These are phyloP conservation scores for Trichoderma asperellum DNA, from an alignment of 2,329 filamentous ascomycete species.

Conservation along the genomic window DNA sequence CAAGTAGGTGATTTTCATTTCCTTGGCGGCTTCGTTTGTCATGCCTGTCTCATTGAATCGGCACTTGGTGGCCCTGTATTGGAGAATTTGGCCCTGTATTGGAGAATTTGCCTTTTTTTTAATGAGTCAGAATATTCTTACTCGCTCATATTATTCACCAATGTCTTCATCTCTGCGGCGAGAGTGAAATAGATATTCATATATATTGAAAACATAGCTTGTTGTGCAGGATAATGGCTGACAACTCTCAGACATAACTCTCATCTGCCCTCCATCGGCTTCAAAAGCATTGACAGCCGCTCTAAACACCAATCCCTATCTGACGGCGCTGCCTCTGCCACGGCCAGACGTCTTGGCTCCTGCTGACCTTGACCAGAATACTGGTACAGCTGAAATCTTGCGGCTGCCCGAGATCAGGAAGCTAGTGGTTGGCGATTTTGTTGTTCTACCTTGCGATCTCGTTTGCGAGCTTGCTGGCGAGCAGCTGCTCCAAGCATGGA, in stretches of 20 bases:
- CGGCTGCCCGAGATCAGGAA: constrained; percentile 79
- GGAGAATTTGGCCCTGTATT: neutral
- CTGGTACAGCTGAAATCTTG: constrained; percentile 86
- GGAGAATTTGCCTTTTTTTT: neutral
- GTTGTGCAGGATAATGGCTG: constrained; percentile 30
- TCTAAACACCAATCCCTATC: constrained; percentile 75
- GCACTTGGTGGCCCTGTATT: neutral
- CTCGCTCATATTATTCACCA: neutral
- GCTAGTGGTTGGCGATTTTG: constrained; percentile 82
- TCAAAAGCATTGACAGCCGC: constrained; percentile 69
- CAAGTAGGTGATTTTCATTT: constrained; percentile 55
- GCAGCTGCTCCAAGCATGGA: constrained; percentile 85
- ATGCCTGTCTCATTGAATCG: neutral
- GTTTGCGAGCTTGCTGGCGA: constrained; percentile 88
- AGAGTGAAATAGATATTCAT: neutral
- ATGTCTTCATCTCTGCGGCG: neutral
- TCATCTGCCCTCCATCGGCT: constrained; percentile 68
- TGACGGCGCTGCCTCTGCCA: constrained; percentile 73
- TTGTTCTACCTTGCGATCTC: constrained; percentile 90
- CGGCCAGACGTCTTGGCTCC: constrained; percentile 78
- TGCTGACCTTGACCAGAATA: constrained; percentile 75
- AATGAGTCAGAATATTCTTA: neutral
- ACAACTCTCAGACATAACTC: constrained; percentile 58
- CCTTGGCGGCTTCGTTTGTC: neutral
- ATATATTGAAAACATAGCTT: neutral